Evolutionary conservation across 495 filamentous ascomycete genomes (phyloP), one percentile per base, ranked within the genome.

Genomic region (Penicillium maclennaniae): DNA sequence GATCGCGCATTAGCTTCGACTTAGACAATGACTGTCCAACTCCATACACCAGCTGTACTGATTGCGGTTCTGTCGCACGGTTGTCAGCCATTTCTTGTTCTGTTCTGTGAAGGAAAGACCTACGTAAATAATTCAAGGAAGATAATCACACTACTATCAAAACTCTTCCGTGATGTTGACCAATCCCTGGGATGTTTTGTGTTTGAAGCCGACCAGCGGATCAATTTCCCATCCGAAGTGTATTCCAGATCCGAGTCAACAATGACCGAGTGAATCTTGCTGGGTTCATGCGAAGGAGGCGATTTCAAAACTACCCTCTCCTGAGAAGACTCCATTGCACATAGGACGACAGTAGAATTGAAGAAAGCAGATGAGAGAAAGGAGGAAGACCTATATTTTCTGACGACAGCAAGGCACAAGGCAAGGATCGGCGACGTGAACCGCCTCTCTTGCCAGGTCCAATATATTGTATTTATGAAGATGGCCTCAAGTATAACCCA

Each of bases 41-140:
- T 54, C 26, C 23, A 23, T 23, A 68, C 67, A 6, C 67, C 67
- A 7, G 67, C 56, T 14, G 67, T 64, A 48, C 60, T 68, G 25
- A 66, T 54, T 14, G 49, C 53, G 9, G 67, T 70, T 19, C 67
- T 69, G 51, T 38, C 31, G 16, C 7, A 6, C 6, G 3, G 6
- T 1, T 3, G 34, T 37, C 2, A 37, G 34, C 9, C 6, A 3
- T 9, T 10, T 7, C 17, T 45, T 21, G 23, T 43, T 15, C 45
- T 21, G 23, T 43, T 15, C 25, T 12, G 16, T 38, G 17, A 5
- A 23, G 6, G 7, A 3, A 0, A 12, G 20, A 48, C 47, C 7
- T 37, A 54, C 56, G 47, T 51, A 14, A 54, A 59, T 10, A 54
- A 34, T 38, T 59, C 56, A 7, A 59, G 27, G 37, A 55, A 54